phyloP scores from a whole-genome alignment of 768 basidiomycete species.

The Collybiopsis luxurians region DNA sequence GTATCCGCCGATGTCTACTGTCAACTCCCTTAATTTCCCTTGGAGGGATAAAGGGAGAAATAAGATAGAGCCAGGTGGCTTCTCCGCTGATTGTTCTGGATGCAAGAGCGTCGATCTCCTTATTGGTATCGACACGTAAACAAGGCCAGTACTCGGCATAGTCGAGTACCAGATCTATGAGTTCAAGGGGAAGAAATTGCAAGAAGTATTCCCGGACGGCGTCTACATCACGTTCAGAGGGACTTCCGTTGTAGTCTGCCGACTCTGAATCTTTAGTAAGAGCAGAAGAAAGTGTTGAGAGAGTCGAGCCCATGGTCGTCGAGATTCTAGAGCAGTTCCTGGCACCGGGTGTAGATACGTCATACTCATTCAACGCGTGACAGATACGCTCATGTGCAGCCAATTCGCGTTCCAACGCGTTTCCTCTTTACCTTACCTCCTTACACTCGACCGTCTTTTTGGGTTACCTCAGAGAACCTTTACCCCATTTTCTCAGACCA shows the following conservation, averaged over 20 bases:
- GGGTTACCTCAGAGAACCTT: too few relatives aligned
- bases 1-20: conserved; percentile 12
- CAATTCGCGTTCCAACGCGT: too few relatives aligned
- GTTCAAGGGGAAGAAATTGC: conserved; percentile 21
- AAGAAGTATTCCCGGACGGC: conserved; percentile 14
- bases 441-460: too few relatives aligned
- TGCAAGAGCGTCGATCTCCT: conserved; percentile 9
- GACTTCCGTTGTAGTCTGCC: conserved; percentile 6
- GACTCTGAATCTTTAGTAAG: conserved; percentile 1
- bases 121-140: conserved; percentile 1
- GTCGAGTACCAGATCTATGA: conserved; percentile 25
- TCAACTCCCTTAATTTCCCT: background rate
- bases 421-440: too few relatives aligned
- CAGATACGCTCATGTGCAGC: too few relatives aligned
- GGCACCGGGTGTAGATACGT: too few relatives aligned
- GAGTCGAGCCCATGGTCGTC: conserved; percentile 5
- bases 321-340: background rate
- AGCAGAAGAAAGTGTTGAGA: conserved; percentile 2
- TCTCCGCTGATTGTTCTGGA: background rate
- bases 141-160: conserved; percentile 26
- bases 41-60: conserved; percentile 16
- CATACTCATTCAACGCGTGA: too few relatives aligned
- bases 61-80: conserved; percentile 17
- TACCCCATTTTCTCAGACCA: too few relatives aligned
- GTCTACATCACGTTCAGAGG: conserved; percentile 15